A percentile compares a stretch with the other conserved stretches of the same genome.
These are phyloP conservation scores for Pseudozyma tsukubaensis DNA, from an alignment of 1,284 basidiomycete species.

Conservation along the genomic window DNA sequence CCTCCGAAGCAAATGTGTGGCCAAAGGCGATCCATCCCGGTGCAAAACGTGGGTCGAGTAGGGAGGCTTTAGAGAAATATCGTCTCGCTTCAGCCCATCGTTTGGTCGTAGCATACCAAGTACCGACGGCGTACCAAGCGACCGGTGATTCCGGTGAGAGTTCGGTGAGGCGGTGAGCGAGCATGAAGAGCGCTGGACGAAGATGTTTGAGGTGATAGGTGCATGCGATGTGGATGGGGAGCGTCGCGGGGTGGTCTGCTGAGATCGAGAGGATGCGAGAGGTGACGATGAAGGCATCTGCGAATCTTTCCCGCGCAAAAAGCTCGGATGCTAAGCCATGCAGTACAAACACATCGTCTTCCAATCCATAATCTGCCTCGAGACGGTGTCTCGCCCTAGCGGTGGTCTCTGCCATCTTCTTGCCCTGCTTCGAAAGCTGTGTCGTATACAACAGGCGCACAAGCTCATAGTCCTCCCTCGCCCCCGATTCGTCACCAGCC, in stretches of 20 bases:
- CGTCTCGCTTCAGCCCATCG: conserved; percentile 73
- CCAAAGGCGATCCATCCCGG: conserved; percentile 98
- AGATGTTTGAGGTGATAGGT: conserved; percentile 93
- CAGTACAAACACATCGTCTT: conserved; percentile 90
- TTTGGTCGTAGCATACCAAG: conserved; percentile 89
- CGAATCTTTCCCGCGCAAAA: conserved; percentile 88
- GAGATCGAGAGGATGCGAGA: conserved; percentile 56
- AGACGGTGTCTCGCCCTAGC: conserved; percentile 73
- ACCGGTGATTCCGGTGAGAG: conserved; percentile 86
- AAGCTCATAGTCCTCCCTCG: conserved; percentile 82
- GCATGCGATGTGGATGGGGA: conserved; percentile 94
- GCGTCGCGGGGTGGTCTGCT: conserved; percentile 68
- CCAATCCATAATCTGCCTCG: conserved; percentile 75
- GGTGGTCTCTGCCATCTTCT: conserved; percentile 15
- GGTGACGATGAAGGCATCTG: conserved; percentile 91
- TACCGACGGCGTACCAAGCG: conserved; percentile 97
- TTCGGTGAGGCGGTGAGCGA: conserved; percentile 95
- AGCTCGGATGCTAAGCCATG: conserved; percentile 91
- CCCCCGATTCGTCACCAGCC: conserved; percentile 71
- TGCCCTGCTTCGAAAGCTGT: conserved; percentile 80
- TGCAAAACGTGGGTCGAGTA: conserved; percentile 96
- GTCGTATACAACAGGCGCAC: conserved; percentile 91
- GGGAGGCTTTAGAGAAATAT: conserved; percentile 80
- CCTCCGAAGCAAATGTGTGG: conserved; percentile 95
- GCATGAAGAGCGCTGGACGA: conserved; percentile 90